phyloP scores from a whole-genome alignment of 352 stramenopile genomes.

The Pythium chondricola region DNA sequence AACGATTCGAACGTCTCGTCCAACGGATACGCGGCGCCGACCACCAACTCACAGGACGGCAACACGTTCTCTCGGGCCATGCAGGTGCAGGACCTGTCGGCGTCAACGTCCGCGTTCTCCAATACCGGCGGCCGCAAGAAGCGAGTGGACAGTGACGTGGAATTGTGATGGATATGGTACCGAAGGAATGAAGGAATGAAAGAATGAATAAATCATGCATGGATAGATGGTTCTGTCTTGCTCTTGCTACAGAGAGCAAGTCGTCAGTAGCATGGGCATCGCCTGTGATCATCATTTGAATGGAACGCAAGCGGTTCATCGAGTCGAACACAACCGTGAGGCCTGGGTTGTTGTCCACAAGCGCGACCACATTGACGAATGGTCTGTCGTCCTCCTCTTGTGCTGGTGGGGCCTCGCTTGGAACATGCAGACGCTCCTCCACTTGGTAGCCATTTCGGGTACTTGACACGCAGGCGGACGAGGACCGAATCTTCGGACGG shows the following conservation, averaged over 20 bases:
- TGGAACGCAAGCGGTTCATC: neutral
- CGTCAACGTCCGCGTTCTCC: slow-evolving; percentile 5
- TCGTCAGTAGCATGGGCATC: slow-evolving; percentile 4
- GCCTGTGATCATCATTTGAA: slow-evolving; percentile 3
- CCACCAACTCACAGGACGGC: slow-evolving; percentile 14
- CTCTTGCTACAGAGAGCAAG: slow-evolving; percentile 1
- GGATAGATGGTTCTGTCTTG: neutral
- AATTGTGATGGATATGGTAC: no score
- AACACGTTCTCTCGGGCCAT: slow-evolving; percentile 22
- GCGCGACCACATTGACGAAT: neutral
- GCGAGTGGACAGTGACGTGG: slow-evolving; percentile 56
- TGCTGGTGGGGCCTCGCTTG: neutral
- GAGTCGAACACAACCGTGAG: slow-evolving; percentile 11
- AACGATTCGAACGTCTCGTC: slow-evolving; percentile 30
- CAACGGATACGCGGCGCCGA: slow-evolving; percentile 12
- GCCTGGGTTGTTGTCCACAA: neutral
- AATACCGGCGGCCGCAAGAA: slow-evolving; percentile 16
- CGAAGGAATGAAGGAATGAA: neutral
- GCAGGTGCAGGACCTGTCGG: slow-evolving; percentile 12
- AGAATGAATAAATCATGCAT: neutral
- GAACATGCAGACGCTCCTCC: neutral
- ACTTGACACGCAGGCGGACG: slow-evolving; percentile 1
- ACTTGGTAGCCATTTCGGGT: slow-evolving; percentile 8
- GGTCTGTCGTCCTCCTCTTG: neutral
- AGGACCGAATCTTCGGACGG: slow-evolving; percentile 7